These are phyloP conservation scores for Nemania sp. DNA, from an alignment of 2,329 filamentous ascomycete species.

Conservation along the genomic window DNA sequence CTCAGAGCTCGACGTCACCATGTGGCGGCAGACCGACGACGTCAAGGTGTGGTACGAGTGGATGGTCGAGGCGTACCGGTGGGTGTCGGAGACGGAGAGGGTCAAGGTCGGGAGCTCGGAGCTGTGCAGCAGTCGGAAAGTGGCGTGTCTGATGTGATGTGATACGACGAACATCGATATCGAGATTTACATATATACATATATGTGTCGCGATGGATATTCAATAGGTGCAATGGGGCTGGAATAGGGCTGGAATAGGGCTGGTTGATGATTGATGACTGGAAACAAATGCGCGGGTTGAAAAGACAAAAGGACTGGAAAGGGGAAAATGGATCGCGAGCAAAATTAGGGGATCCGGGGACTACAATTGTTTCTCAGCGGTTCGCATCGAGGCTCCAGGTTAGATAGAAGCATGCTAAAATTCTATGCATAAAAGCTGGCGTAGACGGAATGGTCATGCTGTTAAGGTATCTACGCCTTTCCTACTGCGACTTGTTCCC, in stretches of 20 bases:
- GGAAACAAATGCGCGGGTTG: too few species aligned
- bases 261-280: not conserved
- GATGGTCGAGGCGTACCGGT: conserved; percentile 83
- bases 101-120: conserved; percentile 69
- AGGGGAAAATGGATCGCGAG: too few species aligned
- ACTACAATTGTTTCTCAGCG: not conserved
- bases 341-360: too few species aligned
- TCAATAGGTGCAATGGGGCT: too few species aligned
- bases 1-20: conserved; percentile 84
- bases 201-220: not conserved
- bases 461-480: conserved; percentile 7
- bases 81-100: conserved; percentile 60
- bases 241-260: too few species aligned
- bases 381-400: conserved; percentile 2
- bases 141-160: conserved; percentile 71
- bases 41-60: conserved; percentile 98
- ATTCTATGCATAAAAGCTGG: conserved; percentile 8
- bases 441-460: not conserved
- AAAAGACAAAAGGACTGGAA: too few species aligned
- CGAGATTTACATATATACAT: too few species aligned
- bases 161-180: too few species aligned
- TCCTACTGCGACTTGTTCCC: not conserved
- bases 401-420: not conserved
- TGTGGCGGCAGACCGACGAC: conserved; percentile 96
- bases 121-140: conserved; percentile 68